These are phyloP conservation scores for Coniosporium apollinis DNA, from an alignment of 495 filamentous ascomycete species.

Conservation along the genomic window DNA sequence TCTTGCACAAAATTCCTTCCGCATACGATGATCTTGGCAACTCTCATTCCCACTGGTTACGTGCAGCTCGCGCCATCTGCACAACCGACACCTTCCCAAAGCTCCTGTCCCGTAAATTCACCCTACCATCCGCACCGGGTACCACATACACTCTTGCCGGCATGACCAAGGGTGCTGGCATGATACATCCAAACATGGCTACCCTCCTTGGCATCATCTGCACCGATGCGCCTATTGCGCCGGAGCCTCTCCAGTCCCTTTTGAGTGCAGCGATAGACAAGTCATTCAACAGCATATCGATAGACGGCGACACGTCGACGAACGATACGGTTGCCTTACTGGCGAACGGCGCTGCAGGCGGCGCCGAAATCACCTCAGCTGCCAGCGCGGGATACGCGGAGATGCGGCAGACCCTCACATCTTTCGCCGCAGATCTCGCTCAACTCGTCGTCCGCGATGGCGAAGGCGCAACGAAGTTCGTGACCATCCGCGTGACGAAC, in stretches of 20 bases:
- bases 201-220: slow-evolving; percentile 87
- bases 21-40: slow-evolving; percentile 51
- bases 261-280: slow-evolving; percentile 62
- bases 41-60: slow-evolving; percentile 73
- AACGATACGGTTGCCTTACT: slow-evolving; percentile 93
- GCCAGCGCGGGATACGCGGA: slow-evolving; percentile 44
- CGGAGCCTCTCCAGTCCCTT: slow-evolving; percentile 45
- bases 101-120: slow-evolving; percentile 70
- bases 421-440: slow-evolving; percentile 67
- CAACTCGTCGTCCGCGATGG: slow-evolving; percentile 91
- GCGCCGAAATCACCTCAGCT: slow-evolving; percentile 27
- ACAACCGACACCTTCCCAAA: slow-evolving; percentile 99
- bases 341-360: slow-evolving; percentile 85
- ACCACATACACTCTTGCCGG: slow-evolving; percentile 72
- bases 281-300: slow-evolving; percentile 92
- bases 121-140: slow-evolving; percentile 60
- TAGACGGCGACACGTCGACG: slow-evolving; percentile 91
- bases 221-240: slow-evolving; percentile 74
- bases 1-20: slow-evolving; percentile 61
- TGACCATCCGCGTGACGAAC: slow-evolving; percentile 73
- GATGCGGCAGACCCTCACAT: slow-evolving; percentile 51
- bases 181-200: slow-evolving; percentile 99
- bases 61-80: slow-evolving; percentile 81
- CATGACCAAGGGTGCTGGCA: slow-evolving; percentile 96
- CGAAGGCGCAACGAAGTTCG: slow-evolving; percentile 96